Evolutionary conservation across 805 yeast species (phyloP), one percentile per base, ranked within the genome.

Genomic region (Hermanozyma aechmeae): DNA sequence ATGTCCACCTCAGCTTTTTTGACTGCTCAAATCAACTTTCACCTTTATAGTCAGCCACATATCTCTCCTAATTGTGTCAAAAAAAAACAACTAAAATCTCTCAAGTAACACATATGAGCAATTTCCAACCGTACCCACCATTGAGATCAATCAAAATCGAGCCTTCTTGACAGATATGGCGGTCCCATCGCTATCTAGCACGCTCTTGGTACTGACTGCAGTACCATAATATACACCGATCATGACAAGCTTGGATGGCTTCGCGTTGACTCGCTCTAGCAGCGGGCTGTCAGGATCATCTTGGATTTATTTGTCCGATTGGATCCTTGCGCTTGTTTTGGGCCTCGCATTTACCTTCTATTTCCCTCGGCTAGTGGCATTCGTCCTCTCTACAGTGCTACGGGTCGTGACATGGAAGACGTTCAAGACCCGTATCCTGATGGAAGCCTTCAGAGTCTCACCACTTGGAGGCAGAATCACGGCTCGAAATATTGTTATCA

Each of bases 391-490:
- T 5, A 51, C 56, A 7, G 15, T 68, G 0, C 40, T 79, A 7
- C 67, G 73, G 24, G 49, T 75, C 39, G 30, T 71, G 4, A 46
- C 86, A 3, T 85, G 95, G 93, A 69, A 71, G 29, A 54, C 58
- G n/a, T 56, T 56, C 40, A 66, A 67, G 24, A 59, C 80, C 4
- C 71, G 73, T 37, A 45, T 89, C 4, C 73, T 73, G 31, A 53
- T 87, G 2, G 87, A 85, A 40, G 71, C 95, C 0, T 42, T 89
- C 17, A 76, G 85, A 46, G 40, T 92, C 4, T 79, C 95, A 1
- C 65, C 82, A 6, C 58, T 92, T 1, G 94, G 86, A 4, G 97
- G 97, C 1, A 67, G 95, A 16, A 32, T 89, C 6, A 73, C 82
- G 46, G 74, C 86, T 46, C 80, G 79, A 40, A 84, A 86, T 50